Conservation (phyloP, 2,329 filamentous ascomycete species). For the Orbilia blumenaviensis region DNA sequence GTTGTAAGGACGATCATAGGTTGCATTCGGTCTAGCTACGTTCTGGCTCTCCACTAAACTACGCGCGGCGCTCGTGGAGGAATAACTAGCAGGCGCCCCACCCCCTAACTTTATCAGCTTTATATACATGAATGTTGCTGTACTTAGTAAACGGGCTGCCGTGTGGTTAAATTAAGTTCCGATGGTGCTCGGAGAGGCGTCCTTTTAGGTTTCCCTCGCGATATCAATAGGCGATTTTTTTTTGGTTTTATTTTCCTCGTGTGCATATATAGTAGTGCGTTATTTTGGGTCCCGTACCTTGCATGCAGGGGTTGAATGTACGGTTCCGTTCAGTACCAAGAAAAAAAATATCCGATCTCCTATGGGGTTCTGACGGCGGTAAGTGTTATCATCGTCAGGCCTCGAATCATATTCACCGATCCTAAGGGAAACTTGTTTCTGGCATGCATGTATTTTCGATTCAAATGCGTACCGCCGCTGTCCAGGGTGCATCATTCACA, state of each 20-base stretch:
- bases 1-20: not conserved
- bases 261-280: no score
- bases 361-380: not conserved
- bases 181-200: conserved; percentile 9
- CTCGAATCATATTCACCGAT: no score
- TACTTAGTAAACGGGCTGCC: not conserved
- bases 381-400: not conserved
- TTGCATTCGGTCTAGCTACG: conserved; percentile 5
- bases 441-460: no score
- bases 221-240: conserved; percentile 16
- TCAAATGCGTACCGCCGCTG: no score
- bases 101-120: no score
- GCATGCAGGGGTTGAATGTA: conserved; percentile 1
- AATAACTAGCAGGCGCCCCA: not conserved
- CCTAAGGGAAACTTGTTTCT: not conserved
- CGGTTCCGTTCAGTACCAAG: not conserved
- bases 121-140: no score
- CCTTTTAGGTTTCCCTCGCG: not conserved
- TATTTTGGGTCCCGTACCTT: conserved; percentile 22
- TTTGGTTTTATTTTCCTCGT: not conserved
- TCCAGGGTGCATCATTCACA: no score
- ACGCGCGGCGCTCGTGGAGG: not conserved
- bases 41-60: not conserved
- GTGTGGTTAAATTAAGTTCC: conserved; percentile 30
- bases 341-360: conserved; percentile 16